Evolutionary conservation across 2,329 filamentous ascomycete genomes (phyloP).

Genomic region (Fusarium dlaminii): DNA sequence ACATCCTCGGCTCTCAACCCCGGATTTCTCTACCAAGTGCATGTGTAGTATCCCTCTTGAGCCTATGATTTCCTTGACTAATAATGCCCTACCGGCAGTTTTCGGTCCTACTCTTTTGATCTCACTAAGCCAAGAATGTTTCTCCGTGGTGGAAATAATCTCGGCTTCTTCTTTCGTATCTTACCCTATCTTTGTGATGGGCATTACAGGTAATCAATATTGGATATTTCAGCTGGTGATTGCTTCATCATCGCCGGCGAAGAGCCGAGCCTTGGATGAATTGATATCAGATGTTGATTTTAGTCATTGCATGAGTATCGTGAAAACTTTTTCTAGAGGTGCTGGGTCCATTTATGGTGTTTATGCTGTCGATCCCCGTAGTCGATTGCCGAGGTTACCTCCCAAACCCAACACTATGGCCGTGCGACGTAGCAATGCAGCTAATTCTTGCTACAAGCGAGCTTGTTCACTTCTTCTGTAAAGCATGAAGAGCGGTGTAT

Average conservation of each 20-base stretch:
- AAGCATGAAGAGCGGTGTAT: background rate
- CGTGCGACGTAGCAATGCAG: background rate
- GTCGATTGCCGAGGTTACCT: background rate
- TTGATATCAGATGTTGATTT: background rate
- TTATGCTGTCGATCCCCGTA: background rate
- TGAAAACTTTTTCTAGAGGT: background rate
- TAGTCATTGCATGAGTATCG: background rate
- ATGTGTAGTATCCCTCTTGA: background rate
- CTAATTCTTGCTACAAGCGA: background rate
- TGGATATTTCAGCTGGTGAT: background rate
- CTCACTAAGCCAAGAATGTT: background rate
- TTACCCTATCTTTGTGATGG: too few relatives aligned
- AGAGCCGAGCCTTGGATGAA: background rate
- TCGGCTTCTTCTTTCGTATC: background rate
- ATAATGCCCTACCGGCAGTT: background rate
- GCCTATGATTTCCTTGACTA: background rate
- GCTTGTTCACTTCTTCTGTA: rapidly evolving
- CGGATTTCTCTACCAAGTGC: too few relatives aligned
- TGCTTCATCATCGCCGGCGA: background rate
- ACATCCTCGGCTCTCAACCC: background rate
- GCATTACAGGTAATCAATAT: rapidly evolving
- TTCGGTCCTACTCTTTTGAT: conserved; percentile 10
- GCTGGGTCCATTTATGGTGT: background rate
- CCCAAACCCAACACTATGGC: background rate
- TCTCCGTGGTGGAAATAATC: background rate